Base-by-base conservation (phyloP, 495 filamentous ascomycete species). In the Penicillium tannophilum region DNA sequence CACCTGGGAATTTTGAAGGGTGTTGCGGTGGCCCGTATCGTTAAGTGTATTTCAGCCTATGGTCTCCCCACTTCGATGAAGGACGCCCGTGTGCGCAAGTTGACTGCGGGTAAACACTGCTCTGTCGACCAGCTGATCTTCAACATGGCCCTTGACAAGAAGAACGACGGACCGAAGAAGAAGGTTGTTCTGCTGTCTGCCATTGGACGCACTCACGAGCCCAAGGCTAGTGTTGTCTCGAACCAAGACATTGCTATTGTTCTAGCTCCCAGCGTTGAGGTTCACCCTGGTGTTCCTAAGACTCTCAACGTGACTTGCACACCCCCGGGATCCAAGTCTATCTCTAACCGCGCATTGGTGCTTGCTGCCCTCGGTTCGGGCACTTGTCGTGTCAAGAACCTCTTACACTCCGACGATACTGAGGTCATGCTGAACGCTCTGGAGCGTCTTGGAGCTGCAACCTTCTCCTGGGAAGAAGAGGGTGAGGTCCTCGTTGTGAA, bases 71-170 rank as follows among this genome's bases (percentile, higher is more conserved):
- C 88, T 4, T 93, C 92, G 3, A 66, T 97, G 39, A 82, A 89
- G 52, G 92, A 98, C 74, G 85, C 90, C 66, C 85, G 85, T n/a
- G 86, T 98, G 41, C 84, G 87, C 52, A 91, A 90, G 67, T 81
- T 93, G 56, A 92, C 95, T 9, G 91, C 90, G 6, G 89, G 87
- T 30, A 97, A 94, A 72, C 82, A 87, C 63, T 98, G 95, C 70
- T 88, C 92, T n/a, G 90, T 97, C 11, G 91, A 98, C 60, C 84
- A 88, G 45, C 72, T 98, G 56, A 78, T 98, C 46, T 82, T 86
- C 57, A 93, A 95, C 70, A 98, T 98, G 94, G 92, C 87, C 3
- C 86, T 98, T 41, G 94, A 98, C 76, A 98, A 98, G 84, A 98
- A 98, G 84, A 98, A 98, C 55, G 89, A 96, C 33, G 94, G 94